A percentile compares a stretch with the other conserved stretches of the same genome.
These are phyloP conservation scores for Auricularia sp. DNA, from an alignment of 768 basidiomycete species.

Conservation along the genomic window DNA sequence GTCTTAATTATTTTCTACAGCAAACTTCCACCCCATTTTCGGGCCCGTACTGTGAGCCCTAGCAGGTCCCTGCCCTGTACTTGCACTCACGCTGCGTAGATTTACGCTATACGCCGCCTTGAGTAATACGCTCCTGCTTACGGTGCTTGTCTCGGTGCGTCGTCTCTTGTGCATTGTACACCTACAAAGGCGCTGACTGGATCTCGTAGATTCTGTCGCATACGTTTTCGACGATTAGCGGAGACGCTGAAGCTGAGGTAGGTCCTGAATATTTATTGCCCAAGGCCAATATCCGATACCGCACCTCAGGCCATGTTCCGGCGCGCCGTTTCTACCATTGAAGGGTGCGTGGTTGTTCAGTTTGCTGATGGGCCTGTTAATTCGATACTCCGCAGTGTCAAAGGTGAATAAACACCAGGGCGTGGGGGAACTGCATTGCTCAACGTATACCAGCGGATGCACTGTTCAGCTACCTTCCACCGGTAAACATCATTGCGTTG, in stretches of 20 bases:
- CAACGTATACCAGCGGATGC: conserved; percentile 76
- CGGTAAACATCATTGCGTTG: conserved; percentile 81
- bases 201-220: conserved; percentile 73
- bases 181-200: conserved; percentile 9
- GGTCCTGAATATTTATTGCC: too few species aligned
- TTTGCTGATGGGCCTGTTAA: background rate
- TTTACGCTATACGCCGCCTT: conserved; percentile 84
- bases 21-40: conserved; percentile 73
- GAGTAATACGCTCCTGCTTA: conserved; percentile 86
- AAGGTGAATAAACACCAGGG: background rate
- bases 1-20: conserved; percentile 23
- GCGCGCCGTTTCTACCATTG: conserved; percentile 86
- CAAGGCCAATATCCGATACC: too few species aligned
- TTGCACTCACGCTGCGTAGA: background rate
- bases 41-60: conserved; percentile 67
- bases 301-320: conserved; percentile 78
- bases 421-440: background rate
- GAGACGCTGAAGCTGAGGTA: conserved; percentile 88
- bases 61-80: background rate
- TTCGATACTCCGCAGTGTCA: background rate
- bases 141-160: conserved; percentile 74
- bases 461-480: conserved; percentile 89
- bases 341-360: conserved; percentile 48
- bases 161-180: background rate
- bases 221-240: conserved; percentile 88